Conservation (phyloP, 495 filamentous ascomycete species). For the Tuber brumale region DNA sequence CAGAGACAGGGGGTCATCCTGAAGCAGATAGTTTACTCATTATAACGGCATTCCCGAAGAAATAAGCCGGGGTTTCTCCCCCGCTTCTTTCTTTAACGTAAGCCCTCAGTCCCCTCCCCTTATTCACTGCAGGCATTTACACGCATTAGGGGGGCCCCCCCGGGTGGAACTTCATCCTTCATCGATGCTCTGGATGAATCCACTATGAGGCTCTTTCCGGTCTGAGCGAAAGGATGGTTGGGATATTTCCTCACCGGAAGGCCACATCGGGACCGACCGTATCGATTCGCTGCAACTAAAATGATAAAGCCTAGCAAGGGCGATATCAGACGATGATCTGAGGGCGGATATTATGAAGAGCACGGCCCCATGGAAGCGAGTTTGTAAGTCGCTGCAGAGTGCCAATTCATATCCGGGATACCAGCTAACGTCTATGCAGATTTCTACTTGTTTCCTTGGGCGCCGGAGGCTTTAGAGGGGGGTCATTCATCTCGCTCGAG, state of each 20-base stretch:
- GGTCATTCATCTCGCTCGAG: not conserved
- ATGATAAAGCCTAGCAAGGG: not conserved
- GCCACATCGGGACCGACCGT: not conserved
- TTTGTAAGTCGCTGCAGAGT: not conserved
- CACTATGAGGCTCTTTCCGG: not conserved
- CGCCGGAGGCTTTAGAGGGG: not conserved
- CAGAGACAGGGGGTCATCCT: not conserved
- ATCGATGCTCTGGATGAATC: not conserved
- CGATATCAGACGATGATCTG: slow-evolving; percentile 4
- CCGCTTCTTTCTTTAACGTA: not conserved
- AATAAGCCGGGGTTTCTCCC: not conserved
- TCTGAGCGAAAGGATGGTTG: not conserved
- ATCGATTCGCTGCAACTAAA: not conserved
- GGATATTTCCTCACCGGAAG: not conserved
- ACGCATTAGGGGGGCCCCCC: not conserved
- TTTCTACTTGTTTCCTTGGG: not conserved
- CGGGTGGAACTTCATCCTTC: not conserved
- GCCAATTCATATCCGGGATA: not conserved
- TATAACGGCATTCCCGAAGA: not conserved
- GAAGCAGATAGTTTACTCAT: not conserved
- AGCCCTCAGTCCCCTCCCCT: not conserved
- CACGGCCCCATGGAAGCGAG: not conserved
- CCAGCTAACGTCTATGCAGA: not conserved
- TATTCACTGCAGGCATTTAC: not conserved
- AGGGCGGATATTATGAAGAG: not conserved